These are phyloP conservation scores for Fusarium gaditjirri DNA, from an alignment of 2,329 filamentous ascomycete genomes.

Conservation along the genomic window DNA sequence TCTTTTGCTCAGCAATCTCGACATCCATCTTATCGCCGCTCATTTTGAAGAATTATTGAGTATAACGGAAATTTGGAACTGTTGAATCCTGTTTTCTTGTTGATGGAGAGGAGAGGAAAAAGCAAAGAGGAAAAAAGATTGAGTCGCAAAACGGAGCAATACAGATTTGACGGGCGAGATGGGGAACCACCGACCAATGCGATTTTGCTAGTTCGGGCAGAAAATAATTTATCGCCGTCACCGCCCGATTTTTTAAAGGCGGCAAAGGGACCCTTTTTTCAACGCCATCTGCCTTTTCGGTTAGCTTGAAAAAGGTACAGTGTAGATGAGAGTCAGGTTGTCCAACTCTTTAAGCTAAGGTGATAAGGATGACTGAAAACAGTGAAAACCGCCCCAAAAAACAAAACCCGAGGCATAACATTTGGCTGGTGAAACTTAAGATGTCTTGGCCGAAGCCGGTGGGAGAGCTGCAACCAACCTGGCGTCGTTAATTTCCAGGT, in stretches of 20 bases:
- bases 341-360: neutral
- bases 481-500: neutral
- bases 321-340: neutral
- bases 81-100: neutral
- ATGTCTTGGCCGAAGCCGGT: neutral
- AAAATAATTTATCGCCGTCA: constrained; percentile 48
- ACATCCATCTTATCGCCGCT: constrained; percentile 66
- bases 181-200: constrained; percentile 34
- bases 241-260: constrained; percentile 42
- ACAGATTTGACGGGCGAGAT: constrained; percentile 23
- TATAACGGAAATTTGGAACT: neutral
- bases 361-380: neutral
- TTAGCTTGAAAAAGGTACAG: neutral
- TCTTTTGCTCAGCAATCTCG: constrained; percentile 68
- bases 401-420: neutral
- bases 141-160: constrained; percentile 34
- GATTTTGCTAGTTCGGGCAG: constrained; percentile 45
- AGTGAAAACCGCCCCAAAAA: neutral
- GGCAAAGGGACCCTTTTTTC: constrained; percentile 29
- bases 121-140: constrained; percentile 10
- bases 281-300: constrained; percentile 24
- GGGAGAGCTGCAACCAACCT: neutral
- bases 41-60: constrained; percentile 50
- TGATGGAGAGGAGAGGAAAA: constrained; percentile 11
- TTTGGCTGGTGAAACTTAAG: neutral